These are phyloP conservation scores for Naegleria lovaniensis DNA, from an alignment of 208 protist genomes.

Conservation along the genomic window DNA sequence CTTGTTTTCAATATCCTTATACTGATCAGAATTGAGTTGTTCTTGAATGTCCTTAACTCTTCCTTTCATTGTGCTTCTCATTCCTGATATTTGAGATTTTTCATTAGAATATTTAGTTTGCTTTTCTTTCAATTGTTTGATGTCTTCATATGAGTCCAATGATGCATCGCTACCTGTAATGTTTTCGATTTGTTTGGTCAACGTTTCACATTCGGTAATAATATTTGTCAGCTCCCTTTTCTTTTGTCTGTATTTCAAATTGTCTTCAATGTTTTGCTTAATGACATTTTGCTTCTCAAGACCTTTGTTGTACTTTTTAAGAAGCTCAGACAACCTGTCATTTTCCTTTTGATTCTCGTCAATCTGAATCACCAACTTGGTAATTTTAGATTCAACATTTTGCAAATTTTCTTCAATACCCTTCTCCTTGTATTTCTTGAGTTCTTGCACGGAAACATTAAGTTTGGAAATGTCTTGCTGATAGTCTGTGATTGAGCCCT, in stretches of 20 bases:
- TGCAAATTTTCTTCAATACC: background rate
- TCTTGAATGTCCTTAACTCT: background rate
- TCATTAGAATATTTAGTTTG: background rate
- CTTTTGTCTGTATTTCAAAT: background rate
- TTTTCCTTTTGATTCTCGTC: background rate
- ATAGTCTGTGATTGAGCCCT: background rate
- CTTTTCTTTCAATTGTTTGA: background rate
- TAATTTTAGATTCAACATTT: background rate
- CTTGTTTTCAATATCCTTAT: conserved; percentile 1
- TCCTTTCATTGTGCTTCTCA: background rate
- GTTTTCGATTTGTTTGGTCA: background rate
- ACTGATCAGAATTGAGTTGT: background rate
- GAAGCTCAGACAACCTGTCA: background rate
- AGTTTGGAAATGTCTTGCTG: background rate
- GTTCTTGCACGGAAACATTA: background rate
- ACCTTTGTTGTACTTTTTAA: background rate
- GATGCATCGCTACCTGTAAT: background rate
- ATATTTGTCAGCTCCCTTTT: background rate
- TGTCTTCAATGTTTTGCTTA: background rate
- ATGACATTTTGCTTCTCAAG: background rate
- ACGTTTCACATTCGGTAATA: background rate
- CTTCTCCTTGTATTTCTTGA: background rate
- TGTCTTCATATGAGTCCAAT: background rate
- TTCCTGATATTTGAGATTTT: background rate
- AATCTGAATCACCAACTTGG: background rate